Evolutionary conservation across 2,329 filamentous ascomycete genomes (phyloP).

Genomic region (Magnaporthales sp.): DNA sequence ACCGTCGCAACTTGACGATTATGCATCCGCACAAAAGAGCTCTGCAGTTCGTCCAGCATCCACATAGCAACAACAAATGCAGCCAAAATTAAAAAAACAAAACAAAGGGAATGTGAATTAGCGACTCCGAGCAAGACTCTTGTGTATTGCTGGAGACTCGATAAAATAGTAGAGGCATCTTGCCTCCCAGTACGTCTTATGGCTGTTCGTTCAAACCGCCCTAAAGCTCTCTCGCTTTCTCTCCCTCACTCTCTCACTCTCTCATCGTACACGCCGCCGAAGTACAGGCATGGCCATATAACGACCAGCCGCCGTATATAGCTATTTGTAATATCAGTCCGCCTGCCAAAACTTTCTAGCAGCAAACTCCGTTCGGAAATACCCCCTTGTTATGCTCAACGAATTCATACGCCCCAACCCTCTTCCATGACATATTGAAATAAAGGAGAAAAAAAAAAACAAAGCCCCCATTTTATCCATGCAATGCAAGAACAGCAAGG

Average conservation of each 20-base stretch:
- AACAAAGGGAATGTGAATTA: conserved; percentile 5
- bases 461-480: neutral
- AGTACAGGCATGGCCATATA: neutral
- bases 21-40: neutral
- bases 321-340: neutral
- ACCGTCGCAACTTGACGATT: neutral
- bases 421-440: neutral
- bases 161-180: neutral
- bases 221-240: neutral
- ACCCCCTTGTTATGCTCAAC: neutral
- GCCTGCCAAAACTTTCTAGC: neutral
- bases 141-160: neutral
- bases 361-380: neutral
- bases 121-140: neutral
- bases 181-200: neutral
- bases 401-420: neutral
- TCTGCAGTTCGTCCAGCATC: neutral
- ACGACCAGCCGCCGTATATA: neutral
- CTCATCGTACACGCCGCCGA: conserved; percentile 2
- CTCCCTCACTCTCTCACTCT: neutral
- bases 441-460: neutral
- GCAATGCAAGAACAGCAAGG: conserved; percentile 1
- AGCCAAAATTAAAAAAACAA: neutral
- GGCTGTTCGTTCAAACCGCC: neutral
- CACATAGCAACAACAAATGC: neutral